phyloP scores from a whole-genome alignment of 176 grass and related monocot genomes.

The Hordeum marinum region DNA sequence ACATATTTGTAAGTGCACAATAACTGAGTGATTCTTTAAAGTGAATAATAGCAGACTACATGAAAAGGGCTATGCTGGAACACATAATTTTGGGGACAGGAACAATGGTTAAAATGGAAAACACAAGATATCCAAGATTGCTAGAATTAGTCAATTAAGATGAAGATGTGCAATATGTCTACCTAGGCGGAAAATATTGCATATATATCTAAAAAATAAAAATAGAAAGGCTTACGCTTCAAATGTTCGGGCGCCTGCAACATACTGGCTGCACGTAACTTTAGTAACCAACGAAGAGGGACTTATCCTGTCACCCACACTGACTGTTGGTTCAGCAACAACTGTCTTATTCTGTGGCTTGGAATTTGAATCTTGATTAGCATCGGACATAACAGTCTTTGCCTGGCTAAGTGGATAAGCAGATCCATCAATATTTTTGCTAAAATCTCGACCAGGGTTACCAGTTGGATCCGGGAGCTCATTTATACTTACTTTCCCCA shows the following conservation, averaged over 20 bases:
- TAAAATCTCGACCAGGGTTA: slow-evolving; percentile 3
- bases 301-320: slow-evolving; percentile 36
- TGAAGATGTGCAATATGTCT: background rate
- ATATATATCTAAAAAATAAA: slow-evolving; percentile 9
- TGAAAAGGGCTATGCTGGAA: background rate
- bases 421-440: slow-evolving; percentile 33
- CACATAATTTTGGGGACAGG: background rate
- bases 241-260: slow-evolving; percentile 19
- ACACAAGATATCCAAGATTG: slow-evolving; percentile 7
- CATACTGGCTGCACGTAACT: slow-evolving; percentile 36
- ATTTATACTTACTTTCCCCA: slow-evolving; percentile 29
- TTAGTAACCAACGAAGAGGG: slow-evolving; percentile 33
- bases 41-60: background rate
- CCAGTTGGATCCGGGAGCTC: slow-evolving; percentile 18
- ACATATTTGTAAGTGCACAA: background rate
- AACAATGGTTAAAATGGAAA: slow-evolving; percentile 14
- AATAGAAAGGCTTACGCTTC: slow-evolving; percentile 61
- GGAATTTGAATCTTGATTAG: slow-evolving; percentile 21
- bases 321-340: slow-evolving; percentile 33
- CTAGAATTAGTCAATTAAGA: slow-evolving; percentile 6
- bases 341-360: slow-evolving; percentile 19
- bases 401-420: slow-evolving; percentile 30
- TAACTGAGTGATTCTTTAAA: background rate
- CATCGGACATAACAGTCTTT: slow-evolving; percentile 9
- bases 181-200: background rate